Conservation (phyloP, 2,329 filamentous ascomycete species). For the Claviceps fusiformis region DNA sequence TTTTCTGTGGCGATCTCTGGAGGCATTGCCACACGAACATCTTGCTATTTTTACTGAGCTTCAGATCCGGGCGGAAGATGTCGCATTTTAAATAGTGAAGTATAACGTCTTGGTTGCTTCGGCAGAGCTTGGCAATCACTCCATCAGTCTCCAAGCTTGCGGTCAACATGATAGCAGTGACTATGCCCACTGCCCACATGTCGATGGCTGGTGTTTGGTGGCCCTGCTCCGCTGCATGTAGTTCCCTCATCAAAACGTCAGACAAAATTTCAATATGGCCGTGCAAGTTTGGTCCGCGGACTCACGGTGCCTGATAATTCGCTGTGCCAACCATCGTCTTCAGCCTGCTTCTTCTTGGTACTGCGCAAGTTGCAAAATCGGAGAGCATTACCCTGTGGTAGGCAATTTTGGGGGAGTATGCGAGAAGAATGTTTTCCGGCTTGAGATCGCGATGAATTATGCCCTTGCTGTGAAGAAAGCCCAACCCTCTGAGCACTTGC, state of each 20-base stretch:
- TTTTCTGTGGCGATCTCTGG: constrained; percentile 12
- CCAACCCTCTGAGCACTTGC: constrained; percentile 32
- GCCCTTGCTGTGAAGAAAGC: constrained; percentile 34
- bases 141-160: constrained; percentile 8
- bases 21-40: constrained; percentile 20
- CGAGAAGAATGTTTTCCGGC: constrained; percentile 39
- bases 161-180: constrained; percentile 25
- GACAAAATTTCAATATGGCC: background rate
- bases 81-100: constrained; percentile 7
- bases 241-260: constrained; percentile 23
- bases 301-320: constrained; percentile 37
- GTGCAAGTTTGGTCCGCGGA: constrained; percentile 3
- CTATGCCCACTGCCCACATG: constrained; percentile 39
- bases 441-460: constrained; percentile 42
- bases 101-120: constrained; percentile 15
- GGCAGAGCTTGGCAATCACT: constrained; percentile 14
- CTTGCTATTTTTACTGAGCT: constrained; percentile 14
- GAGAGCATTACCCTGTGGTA: constrained; percentile 35
- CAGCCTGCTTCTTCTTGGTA: constrained; percentile 28
- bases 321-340: constrained; percentile 31
- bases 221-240: constrained; percentile 10
- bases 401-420: constrained; percentile 27
- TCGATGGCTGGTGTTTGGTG: constrained; percentile 28
- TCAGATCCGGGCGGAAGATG: constrained; percentile 7
- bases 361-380: constrained; percentile 37